Evolutionary conservation across 345 rosid genomes (phyloP), one percentile per base, ranked within the genome.

Genomic region (Alliaria petiolata): DNA sequence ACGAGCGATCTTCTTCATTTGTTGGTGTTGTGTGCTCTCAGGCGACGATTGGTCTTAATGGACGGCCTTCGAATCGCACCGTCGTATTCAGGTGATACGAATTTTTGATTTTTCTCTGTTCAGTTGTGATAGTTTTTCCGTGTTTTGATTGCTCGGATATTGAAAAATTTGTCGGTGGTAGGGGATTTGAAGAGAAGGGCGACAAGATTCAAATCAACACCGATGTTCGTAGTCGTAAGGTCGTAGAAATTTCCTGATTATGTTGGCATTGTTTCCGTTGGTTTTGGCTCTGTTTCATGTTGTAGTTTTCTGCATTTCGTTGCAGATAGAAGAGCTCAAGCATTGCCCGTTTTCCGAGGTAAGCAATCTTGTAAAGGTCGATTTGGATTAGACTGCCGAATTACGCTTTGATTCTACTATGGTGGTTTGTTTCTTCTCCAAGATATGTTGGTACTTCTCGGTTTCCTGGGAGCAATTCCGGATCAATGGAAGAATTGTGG

Each of bases 381-480:
- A 34, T 10, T 39, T 75, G 1, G 16, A n/a, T 49, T 66, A 8
- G 34, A 30, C 46, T 55, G 0, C 4, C 7, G 7, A 28, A 8
- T 56, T 3, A 49, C 15, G 25, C 12, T 28, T 26, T 15, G 13
- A 26, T 40, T 34, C 1, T 52, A 54, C 33, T 54, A 14, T 65
- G 9, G 26, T 38, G 12, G n/a, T n/a, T 22, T 22, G 35, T 13
- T 65, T 19, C 62, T 30, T 33, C 3, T 13, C 14, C 39, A 22
- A 62, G 96, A 85, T 95, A 64, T 88, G 97, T 75, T 95, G 96
- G 95, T 91, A 91, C 73, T 89, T 95, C 28, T 81, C 96, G 3
- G 87, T 83, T 58, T 81, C 99, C 5, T 91, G 95, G 95, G 97
- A 91, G 84, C 97, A 89, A 70, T 91, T 91, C 67, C 86, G 96